These are phyloP conservation scores for Glycine tomentella DNA, from an alignment of 306 rosid species.

Conservation along the genomic window DNA sequence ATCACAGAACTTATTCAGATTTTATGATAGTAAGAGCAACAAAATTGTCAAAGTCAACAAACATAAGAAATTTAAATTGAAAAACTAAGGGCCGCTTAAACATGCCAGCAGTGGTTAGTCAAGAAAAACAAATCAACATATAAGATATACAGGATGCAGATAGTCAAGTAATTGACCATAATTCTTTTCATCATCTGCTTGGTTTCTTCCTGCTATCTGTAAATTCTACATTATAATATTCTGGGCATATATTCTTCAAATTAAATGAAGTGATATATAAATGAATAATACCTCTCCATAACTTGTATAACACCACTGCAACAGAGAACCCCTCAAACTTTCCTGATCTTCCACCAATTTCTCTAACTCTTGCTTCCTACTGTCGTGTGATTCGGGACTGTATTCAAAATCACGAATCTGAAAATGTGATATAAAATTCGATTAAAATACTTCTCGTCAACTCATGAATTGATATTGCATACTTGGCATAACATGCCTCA, in stretches of 20 bases:
- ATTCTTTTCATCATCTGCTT: slow-evolving; percentile 8
- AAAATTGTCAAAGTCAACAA: background rate
- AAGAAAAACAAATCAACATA: background rate
- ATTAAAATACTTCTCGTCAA: slow-evolving; percentile 26
- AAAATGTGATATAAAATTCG: slow-evolving; percentile 32
- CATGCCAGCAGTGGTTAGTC: slow-evolving; percentile 11
- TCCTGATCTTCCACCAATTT: slow-evolving; percentile 78
- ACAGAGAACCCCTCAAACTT: slow-evolving; percentile 68
- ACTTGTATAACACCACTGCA: slow-evolving; percentile 86
- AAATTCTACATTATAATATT: background rate
- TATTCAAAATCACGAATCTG: slow-evolving; percentile 86
- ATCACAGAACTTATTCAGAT: background rate
- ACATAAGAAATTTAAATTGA: background rate
- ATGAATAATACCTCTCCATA: slow-evolving; percentile 74
- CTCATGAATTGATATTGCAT: slow-evolving; percentile 8
- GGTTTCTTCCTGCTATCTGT: background rate
- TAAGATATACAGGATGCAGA: slow-evolving; percentile 1
- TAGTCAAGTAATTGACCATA: background rate
- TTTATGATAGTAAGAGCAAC: background rate
- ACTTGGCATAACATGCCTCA: background rate
- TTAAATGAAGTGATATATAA: background rate
- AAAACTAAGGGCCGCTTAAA: background rate
- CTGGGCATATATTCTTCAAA: background rate
- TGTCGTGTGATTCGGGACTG: slow-evolving; percentile 79
- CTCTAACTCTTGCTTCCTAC: slow-evolving; percentile 72